Evolutionary conservation across 2,329 filamentous ascomycete genomes (phyloP), one percentile per base, ranked within the genome.

Genomic region (Fusarium annulatum): DNA sequence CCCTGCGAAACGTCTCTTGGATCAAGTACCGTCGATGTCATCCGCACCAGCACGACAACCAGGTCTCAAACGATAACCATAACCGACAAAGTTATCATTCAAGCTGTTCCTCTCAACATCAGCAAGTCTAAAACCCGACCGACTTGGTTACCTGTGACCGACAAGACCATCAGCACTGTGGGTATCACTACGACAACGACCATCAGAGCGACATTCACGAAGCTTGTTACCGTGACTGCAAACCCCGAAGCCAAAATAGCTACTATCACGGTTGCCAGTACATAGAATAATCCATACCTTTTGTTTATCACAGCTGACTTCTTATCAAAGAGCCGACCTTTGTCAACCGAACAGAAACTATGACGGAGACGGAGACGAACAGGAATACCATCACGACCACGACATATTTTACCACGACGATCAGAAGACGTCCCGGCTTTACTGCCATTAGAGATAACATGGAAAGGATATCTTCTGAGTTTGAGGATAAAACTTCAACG

Each of bases 291-390:
- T n/a, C n/a, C 30, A 30, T 30, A 30, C 3, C 30, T 30, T 11
- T 30, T 30, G 30, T 4, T 30, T 30, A 30, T 30, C 30, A 30
- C 30, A 30, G 30, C 30, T 51, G 8, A 51, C 30, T 2, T 14
- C 2, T 0, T 5, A 3, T 2, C 4, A 4, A 23, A 52, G 48
- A 1, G 0, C 30, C n/a, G 1, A 19, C 0, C 2, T 19, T 15
- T 1, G 12, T 52, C 0, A 36, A 15, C 3, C n/a, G 9, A 19
- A 26, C 16, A 15, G 4, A 10, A 36, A 36, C n/a, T 1, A 1
- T 9, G 9, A 52, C 18, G 0, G 3, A 26, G 49, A 52, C 30
- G 0, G 7, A 21, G 33, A 26, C 11, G 4, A 36, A 52, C 8
- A 36, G 0, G 6, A 21, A 15, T 2, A 52, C 18, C 0, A 3